Conservation (phyloP, 208 protist species). For the Sergeia podlipaevii region DNA sequence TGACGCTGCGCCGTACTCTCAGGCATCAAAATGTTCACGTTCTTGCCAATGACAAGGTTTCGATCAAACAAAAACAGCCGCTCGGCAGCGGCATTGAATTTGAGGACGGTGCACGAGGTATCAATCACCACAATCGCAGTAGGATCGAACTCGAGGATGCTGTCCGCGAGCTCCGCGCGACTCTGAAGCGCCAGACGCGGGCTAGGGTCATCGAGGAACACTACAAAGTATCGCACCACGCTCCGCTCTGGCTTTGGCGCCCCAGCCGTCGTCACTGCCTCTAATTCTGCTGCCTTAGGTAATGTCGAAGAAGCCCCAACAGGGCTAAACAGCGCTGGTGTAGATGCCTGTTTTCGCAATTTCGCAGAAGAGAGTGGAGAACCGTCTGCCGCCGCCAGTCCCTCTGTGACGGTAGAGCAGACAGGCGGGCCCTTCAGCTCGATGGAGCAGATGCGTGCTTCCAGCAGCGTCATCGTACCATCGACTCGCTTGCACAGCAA, state of each 20-base stretch:
- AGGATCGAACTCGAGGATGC: constrained; percentile 8
- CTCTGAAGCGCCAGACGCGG: neutral
- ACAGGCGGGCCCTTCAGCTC: no score
- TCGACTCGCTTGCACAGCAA: no score
- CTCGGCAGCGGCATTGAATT: constrained; percentile 17
- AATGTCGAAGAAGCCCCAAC: neutral
- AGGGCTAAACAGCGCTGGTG: neutral
- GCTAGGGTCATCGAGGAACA: constrained; percentile 4
- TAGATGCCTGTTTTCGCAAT: no score
- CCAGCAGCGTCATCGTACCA: no score
- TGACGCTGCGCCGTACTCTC: neutral
- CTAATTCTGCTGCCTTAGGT: neutral
- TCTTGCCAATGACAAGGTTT: constrained; percentile 8
- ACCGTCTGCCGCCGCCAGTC: neutral
- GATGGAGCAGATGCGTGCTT: no score
- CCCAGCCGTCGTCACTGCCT: neutral
- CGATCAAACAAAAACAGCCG: constrained; percentile 10
- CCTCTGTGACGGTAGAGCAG: no score
- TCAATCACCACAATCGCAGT: constrained; percentile 14
- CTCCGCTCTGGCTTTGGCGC: neutral
- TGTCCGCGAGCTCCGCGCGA: neutral
- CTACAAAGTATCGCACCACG: constrained; percentile 8
- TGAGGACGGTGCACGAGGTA: constrained; percentile 1
- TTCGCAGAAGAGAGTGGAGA: neutral
- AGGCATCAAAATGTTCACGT: constrained; percentile 15